Base-by-base conservation (phyloP, 2,329 filamentous ascomycete species). In the Monilinia aucupariae region DNA sequence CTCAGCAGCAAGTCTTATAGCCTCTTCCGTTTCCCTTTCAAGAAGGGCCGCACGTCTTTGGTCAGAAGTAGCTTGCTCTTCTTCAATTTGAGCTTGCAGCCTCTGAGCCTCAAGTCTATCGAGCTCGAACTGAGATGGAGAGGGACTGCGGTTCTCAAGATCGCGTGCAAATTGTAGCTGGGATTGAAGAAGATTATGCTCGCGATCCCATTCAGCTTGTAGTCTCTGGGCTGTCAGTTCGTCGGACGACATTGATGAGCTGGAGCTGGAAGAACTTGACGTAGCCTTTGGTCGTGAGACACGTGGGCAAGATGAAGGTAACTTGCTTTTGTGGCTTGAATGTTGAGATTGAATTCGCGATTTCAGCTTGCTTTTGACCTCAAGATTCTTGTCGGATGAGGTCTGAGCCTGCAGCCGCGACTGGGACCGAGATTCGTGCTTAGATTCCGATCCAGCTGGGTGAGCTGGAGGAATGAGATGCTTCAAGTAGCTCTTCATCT, bases 31-130 rank as follows among this genome's bases (percentile, higher is more conserved):
- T 32, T 62, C 60, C 20, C 45, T 47, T 20, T 58, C 45, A 58
- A 62, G 45, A 30, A 45, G 43, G 12, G 60, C 52, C 9, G 43
- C 25, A 22, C 52, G 32, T 34, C 30, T 45, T 34, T 39, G 39
- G 17, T 58, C 25, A 15, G n/a, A 47, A 9, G 39, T 30, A 56
- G 54, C 39, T 47, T 56, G 54, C 54, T 56, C 54, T 47, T 56
- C 60, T 15, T 41, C 60, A 17, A 62, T 45, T 49, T 62, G 27
- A 27, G 52, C 60, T n/a, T 62, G 60, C 34, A 62, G n/a, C 50
- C 60, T 62, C 50, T 62, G 41, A 13, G 60, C 60, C 27, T 62
- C 60, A 17, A 58, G 30, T 54, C 39, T 54, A 45, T 61, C 59
- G n/a, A 53, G 59, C 17, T 54, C 59, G 37, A 54, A 45, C 17